phyloP scores from a whole-genome alignment of 1,284 basidiomycete species.

The Clitocybe nebularis region DNA sequence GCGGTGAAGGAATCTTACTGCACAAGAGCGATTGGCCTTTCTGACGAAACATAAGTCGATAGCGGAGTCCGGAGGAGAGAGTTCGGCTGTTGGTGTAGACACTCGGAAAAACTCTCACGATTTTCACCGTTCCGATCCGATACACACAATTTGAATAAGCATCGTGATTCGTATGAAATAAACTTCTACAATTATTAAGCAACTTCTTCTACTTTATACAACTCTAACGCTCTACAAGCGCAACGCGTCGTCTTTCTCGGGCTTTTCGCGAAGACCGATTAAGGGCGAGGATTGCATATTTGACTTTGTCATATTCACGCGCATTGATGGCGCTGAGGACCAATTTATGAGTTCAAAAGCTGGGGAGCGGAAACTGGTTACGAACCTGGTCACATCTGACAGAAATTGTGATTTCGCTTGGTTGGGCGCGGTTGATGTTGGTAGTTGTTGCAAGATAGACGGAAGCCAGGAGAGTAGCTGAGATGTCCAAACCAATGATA shows the following conservation, averaged over 20 bases:
- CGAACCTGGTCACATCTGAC: conserved; percentile 69
- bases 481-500: conserved; percentile 64
- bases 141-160: not conserved
- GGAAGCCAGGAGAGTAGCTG: conserved; percentile 75
- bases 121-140: not conserved
- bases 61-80: conserved; percentile 8
- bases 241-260: conserved; percentile 59
- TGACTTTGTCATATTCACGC: conserved; percentile 72
- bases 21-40: conserved; percentile 52
- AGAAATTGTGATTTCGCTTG: conserved; percentile 77
- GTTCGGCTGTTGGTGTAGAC: conserved; percentile 5
- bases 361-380: conserved; percentile 17
- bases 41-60: conserved; percentile 61
- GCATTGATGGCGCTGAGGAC: conserved; percentile 54
- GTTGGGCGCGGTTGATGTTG: conserved; percentile 56
- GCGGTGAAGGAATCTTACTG: conserved; percentile 34
- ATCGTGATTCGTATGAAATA: not conserved
- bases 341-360: conserved; percentile 4
- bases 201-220: conserved; percentile 9
- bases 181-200: not conserved
- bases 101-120: not conserved
- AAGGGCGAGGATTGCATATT: conserved; percentile 65
- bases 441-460: conserved; percentile 67
- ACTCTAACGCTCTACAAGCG: conserved; percentile 20
- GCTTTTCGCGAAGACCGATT: conserved; percentile 67